These are phyloP conservation scores for Amphicarpaea edgeworthii DNA, from an alignment of 306 rosid species.

Conservation along the genomic window DNA sequence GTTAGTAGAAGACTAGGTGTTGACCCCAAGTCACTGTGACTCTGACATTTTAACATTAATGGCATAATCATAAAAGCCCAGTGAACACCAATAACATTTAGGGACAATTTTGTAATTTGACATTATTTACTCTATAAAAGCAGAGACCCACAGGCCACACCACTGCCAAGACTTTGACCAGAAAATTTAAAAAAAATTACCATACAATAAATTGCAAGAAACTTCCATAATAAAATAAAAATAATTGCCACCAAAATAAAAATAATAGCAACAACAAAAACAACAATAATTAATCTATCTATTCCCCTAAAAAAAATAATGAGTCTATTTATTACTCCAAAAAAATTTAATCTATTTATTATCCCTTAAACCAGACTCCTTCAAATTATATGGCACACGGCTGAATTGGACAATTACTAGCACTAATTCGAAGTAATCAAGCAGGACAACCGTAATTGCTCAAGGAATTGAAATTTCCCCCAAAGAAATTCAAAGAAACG, in stretches of 20 bases:
- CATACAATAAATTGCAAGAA: neutral
- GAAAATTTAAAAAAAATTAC: too few species aligned
- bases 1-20: neutral
- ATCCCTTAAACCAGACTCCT: slow-evolving; percentile 53
- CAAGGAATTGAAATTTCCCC: slow-evolving; percentile 50
- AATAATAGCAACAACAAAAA: neutral
- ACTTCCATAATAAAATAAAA: slow-evolving; percentile 1
- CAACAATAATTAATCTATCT: neutral
- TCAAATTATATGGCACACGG: slow-evolving; percentile 41
- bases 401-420: slow-evolving; percentile 40
- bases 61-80: slow-evolving; percentile 8
- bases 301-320: slow-evolving; percentile 60
- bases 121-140: neutral
- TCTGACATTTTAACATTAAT: slow-evolving; percentile 22
- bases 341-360: neutral
- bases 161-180: neutral
- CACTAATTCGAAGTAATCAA: slow-evolving; percentile 29
- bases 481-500: slow-evolving; percentile 45
- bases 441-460: slow-evolving; percentile 2
- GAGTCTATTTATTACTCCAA: neutral
- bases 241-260: neutral
- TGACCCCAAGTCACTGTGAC: slow-evolving; percentile 8
- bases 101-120: slow-evolving; percentile 47
- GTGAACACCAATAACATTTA: neutral
- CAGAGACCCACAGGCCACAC: slow-evolving; percentile 6